Evolutionary conservation across 768 basidiomycete species (phyloP).

Genomic region (Leucosporidium yakuticum): DNA sequence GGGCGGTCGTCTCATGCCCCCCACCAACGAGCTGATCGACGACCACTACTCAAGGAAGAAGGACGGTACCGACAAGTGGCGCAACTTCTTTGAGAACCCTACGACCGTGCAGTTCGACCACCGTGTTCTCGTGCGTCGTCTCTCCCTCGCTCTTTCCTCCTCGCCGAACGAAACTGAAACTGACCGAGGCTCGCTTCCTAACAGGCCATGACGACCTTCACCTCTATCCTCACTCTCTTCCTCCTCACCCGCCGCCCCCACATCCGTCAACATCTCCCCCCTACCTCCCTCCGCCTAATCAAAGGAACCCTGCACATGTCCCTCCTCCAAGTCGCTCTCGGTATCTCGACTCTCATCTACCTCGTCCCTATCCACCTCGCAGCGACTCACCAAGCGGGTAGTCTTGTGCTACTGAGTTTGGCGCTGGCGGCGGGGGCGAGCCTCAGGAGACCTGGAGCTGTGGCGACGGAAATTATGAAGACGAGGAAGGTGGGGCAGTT

Average conservation of each 20-base stretch:
- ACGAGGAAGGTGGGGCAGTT: neutral
- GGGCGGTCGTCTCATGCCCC: slow-evolving; percentile 76
- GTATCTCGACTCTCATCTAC: slow-evolving; percentile 77
- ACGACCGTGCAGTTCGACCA: slow-evolving; percentile 97
- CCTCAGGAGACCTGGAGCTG: slow-evolving; percentile 20
- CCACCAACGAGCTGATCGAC: slow-evolving; percentile 72
- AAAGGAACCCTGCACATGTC: slow-evolving; percentile 50
- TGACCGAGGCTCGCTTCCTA: neutral
- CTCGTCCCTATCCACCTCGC: slow-evolving; percentile 89
- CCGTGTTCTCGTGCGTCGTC: slow-evolving; percentile 61
- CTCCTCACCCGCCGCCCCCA: slow-evolving; percentile 48
- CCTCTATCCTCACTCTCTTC: slow-evolving; percentile 60
- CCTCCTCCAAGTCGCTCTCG: slow-evolving; percentile 64
- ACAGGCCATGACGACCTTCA: slow-evolving; percentile 80
- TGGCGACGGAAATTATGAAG: slow-evolving; percentile 23
- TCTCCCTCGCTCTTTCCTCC: neutral
- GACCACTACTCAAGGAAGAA: slow-evolving; percentile 62
- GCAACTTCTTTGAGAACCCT: slow-evolving; percentile 94
- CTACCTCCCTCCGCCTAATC: slow-evolving; percentile 50
- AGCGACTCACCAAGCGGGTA: slow-evolving; percentile 91
- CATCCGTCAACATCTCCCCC: slow-evolving; percentile 28
- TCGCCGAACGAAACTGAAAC: neutral
- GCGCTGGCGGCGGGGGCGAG: slow-evolving; percentile 55
- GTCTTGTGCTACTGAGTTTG: slow-evolving; percentile 75
- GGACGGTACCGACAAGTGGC: slow-evolving; percentile 74